Conservation (phyloP, 768 basidiomycete genomes). For the Rhodotorula sphaerocarpa region DNA sequence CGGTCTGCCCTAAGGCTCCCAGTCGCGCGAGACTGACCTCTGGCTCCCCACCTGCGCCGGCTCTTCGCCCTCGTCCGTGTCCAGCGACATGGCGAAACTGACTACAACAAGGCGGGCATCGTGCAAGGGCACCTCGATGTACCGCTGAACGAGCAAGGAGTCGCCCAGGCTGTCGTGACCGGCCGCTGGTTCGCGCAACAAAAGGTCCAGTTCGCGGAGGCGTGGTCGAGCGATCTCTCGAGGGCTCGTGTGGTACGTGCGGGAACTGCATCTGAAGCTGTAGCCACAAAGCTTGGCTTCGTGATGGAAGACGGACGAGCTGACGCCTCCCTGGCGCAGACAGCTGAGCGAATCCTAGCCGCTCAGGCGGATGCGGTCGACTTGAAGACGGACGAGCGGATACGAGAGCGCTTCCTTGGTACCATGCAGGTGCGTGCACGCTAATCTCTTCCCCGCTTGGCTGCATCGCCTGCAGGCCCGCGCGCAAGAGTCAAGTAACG, state of each 20-base stretch:
- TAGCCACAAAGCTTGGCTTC: too few relatives aligned
- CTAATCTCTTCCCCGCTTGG: background rate
- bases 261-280: background rate
- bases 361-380: background rate
- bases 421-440: conserved; percentile 15
- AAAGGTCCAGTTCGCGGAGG: conserved; percentile 2
- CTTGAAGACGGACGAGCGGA: conserved; percentile 21
- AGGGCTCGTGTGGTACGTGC: conserved; percentile 20
- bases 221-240: conserved; percentile 20
- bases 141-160: conserved; percentile 40
- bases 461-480: background rate
- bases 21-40: too few relatives aligned
- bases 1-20: too few relatives aligned
- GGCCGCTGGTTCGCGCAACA: conserved; percentile 12
- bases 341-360: conserved; percentile 19
- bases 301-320: too few relatives aligned
- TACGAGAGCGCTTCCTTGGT: conserved; percentile 32
- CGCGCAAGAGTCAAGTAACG: background rate
- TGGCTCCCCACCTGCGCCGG: too few relatives aligned
- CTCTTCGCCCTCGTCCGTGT: too few relatives aligned
- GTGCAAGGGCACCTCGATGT: conserved; percentile 43
- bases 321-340: too few relatives aligned
- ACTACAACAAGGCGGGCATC: conserved; percentile 33
- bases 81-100: conserved; percentile 8
- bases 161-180: conserved; percentile 37